These are phyloP conservation scores for Talaromyces sp. DNA, from an alignment of 2,329 filamentous ascomycete genomes.

Conservation along the genomic window DNA sequence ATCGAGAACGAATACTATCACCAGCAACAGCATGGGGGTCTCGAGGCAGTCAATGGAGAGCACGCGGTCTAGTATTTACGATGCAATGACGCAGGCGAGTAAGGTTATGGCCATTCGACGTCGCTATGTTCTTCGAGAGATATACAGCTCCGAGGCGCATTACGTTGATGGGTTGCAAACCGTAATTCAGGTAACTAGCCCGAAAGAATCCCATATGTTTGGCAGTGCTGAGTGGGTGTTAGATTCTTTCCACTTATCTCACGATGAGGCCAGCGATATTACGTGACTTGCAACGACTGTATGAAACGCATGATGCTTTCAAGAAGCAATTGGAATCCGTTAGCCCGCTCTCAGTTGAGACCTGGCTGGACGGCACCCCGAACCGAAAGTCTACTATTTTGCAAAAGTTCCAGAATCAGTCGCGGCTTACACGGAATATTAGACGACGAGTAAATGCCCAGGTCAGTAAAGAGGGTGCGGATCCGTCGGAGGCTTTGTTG, in stretches of 20 bases:
- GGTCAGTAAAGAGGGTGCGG: constrained; percentile 40
- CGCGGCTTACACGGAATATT: constrained; percentile 26
- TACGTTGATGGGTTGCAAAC: constrained; percentile 86
- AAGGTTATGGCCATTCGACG: constrained; percentile 68
- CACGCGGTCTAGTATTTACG: constrained; percentile 40
- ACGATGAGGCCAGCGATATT: constrained; percentile 70
- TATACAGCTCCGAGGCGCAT: constrained; percentile 78
- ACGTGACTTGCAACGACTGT: constrained; percentile 70
- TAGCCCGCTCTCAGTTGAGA: constrained; percentile 57
- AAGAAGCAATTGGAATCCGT: constrained; percentile 66
- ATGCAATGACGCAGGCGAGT: constrained; percentile 61
- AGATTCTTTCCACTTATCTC: constrained; percentile 72
- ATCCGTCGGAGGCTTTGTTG: constrained; percentile 50
- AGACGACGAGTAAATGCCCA: constrained; percentile 26
- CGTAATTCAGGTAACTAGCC: constrained; percentile 66
- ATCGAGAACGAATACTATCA: constrained; percentile 55
- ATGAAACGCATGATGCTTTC: constrained; percentile 77
- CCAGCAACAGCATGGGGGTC: constrained; percentile 41
- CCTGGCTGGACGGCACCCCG: constrained; percentile 19
- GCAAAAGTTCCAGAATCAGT: constrained; percentile 26
- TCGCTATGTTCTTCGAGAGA: constrained; percentile 74
- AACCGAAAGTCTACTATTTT: constrained; percentile 23
- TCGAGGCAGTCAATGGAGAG: constrained; percentile 59
- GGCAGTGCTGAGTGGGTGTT: background rate
- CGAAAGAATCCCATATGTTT: background rate